Conservation (phyloP, 768 basidiomycete genomes). For the Pleurotus sapidus region DNA sequence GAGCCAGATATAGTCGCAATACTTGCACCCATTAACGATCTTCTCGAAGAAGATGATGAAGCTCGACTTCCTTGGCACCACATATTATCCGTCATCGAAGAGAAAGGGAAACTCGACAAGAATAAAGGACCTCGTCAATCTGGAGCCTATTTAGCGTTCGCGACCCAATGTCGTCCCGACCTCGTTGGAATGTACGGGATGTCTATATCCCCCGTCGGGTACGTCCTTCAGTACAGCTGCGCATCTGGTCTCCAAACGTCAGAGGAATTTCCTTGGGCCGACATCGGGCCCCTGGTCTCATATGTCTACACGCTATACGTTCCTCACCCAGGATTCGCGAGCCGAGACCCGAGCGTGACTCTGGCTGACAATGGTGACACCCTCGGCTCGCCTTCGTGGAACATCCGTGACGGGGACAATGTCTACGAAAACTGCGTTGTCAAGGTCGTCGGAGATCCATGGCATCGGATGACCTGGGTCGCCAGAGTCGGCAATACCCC, state of each 20-base stretch:
- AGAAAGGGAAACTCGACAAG: not conserved
- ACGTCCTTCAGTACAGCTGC: slow-evolving; percentile 4
- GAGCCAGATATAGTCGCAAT: no score
- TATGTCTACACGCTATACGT: slow-evolving; percentile 9
- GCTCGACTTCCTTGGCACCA: no score
- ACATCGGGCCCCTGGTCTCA: slow-evolving; percentile 2
- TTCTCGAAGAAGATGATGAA: no score
- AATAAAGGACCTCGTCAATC: slow-evolving; percentile 6
- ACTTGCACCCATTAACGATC: no score
- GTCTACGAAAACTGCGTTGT: slow-evolving; percentile 3
- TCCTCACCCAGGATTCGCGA: slow-evolving; percentile 2
- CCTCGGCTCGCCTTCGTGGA: slow-evolving; percentile 2
- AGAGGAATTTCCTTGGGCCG: not conserved
- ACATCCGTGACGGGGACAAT: not conserved
- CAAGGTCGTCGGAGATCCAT: slow-evolving; percentile 7
- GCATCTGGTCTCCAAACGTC: slow-evolving; percentile 8
- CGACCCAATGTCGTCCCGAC: slow-evolving; percentile 10
- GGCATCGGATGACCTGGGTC: slow-evolving; percentile 8
- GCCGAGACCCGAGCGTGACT: slow-evolving; percentile 3
- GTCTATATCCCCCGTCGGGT: not conserved
- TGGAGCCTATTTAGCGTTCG: slow-evolving; percentile 5
- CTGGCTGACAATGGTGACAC: slow-evolving; percentile 1
- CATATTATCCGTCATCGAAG: no score
- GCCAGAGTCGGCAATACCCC: not conserved
- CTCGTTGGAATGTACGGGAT: slow-evolving; percentile 3